Conservation (phyloP, 2,329 filamentous ascomycete species). For the Onygenales sp. region DNA sequence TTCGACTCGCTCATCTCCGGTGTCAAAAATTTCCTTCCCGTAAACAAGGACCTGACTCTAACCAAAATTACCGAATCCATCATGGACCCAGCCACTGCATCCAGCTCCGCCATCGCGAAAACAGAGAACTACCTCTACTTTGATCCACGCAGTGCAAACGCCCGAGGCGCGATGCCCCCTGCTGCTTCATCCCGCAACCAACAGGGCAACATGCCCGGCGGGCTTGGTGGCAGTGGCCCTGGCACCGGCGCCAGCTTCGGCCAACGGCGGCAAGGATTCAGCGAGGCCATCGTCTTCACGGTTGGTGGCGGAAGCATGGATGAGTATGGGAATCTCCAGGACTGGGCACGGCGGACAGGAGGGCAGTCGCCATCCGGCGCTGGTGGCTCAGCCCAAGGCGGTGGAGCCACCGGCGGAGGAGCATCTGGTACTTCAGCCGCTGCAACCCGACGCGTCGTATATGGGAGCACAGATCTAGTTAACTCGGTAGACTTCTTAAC, state of each 20-base stretch:
- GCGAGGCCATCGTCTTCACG: conserved; percentile 86
- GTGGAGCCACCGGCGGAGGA: conserved; percentile 22
- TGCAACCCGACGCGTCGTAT: conserved; percentile 72
- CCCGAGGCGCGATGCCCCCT: conserved; percentile 81
- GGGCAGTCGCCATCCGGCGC: conserved; percentile 30
- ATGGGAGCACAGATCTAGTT: conserved; percentile 76
- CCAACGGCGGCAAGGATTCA: conserved; percentile 79
- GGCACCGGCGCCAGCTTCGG: conserved; percentile 81
- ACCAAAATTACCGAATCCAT: conserved; percentile 97
- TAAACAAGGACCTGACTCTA: conserved; percentile 87
- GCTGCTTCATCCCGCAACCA: conserved; percentile 48
- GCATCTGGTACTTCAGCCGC: conserved; percentile 32
- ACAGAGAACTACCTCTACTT: conserved; percentile 97
- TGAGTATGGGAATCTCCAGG: conserved; percentile 93
- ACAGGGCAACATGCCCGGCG: conserved; percentile 37
- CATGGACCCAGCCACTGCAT: conserved; percentile 89
- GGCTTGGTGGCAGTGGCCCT: conserved; percentile 37
- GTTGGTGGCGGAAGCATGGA: conserved; percentile 97
- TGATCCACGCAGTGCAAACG: conserved; percentile 86
- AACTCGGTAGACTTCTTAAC: conserved; percentile 53
- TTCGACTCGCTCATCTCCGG: conserved; percentile 91
- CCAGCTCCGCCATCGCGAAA: conserved; percentile 86
- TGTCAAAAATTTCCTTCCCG: conserved; percentile 96
- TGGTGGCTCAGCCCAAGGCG: conserved; percentile 34
- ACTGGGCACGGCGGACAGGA: conserved; percentile 77